These are phyloP conservation scores for Lepidium didymum DNA, from an alignment of 345 rosid genomes.

Conservation along the genomic window DNA sequence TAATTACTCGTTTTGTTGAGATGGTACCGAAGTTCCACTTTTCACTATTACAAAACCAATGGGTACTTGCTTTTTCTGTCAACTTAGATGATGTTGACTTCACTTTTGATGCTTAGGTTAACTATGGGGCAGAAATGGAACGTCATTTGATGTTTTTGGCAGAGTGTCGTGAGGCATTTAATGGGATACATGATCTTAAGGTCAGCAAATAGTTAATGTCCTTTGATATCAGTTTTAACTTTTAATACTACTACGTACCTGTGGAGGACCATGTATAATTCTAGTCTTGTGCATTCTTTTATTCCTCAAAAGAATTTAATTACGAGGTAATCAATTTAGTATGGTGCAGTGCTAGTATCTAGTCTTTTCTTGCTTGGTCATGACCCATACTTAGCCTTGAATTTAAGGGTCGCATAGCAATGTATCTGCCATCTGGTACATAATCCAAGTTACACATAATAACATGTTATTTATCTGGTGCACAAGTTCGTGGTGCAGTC, in stretches of 20 bases:
- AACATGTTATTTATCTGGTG: neutral
- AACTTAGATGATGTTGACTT: constrained; percentile 9
- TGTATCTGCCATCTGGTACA: neutral
- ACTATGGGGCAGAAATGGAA: constrained; percentile 61
- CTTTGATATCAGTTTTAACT: neutral
- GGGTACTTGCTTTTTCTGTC: constrained; percentile 16
- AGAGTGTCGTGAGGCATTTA: constrained; percentile 79
- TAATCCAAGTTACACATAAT: neutral
- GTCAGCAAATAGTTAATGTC: constrained; percentile 33
- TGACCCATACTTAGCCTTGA: neutral
- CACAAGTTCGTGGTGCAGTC: neutral
- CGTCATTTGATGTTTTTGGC: constrained; percentile 66
- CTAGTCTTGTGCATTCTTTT: neutral
- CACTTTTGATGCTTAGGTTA: constrained; percentile 51
- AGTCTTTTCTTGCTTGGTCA: constrained; percentile 2
- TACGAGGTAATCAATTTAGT: neutral
- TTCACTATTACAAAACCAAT: neutral
- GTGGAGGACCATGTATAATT: neutral
- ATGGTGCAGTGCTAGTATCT: neutral
- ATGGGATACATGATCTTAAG: constrained; percentile 58
- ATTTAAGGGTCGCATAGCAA: neutral
- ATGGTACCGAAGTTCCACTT: constrained; percentile 40
- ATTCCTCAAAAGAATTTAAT: neutral
- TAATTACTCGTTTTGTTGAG: constrained; percentile 69
- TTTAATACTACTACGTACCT: neutral